Evolutionary conservation across 805 yeast species (phyloP), one percentile per base, ranked within the genome.

Genomic region (Saccharomycopsis selenospora): DNA sequence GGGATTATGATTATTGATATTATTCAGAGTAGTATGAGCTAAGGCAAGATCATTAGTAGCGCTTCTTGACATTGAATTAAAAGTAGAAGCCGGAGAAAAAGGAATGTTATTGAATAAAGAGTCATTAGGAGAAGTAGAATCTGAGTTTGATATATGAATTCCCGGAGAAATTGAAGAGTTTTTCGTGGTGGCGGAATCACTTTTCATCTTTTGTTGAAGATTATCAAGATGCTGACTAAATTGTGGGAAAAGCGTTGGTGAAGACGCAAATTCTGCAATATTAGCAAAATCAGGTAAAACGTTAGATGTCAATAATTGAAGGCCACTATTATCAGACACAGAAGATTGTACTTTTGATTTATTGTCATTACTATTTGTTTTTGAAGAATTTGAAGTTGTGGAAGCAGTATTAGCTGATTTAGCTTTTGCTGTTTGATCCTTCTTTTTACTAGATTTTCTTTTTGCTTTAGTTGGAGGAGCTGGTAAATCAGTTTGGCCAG

Each of bases 401-500:
- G 26, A 14, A 28, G 28, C 24, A 7, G 26, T 13, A 24, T 23
- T 23, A 17, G 43, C 26, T 23, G 42, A 40, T 41, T 18, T n/a
- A 13, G 43, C 11, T 43, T 43, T 28, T 23, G 18, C 6, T 14
- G 13, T 28, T n/a, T 27, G 26, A 11, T 36, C 28, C 17, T 40
- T 41, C 3, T 30, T 38, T 22, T 24, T 29, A n/a, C 20, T 13
- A 14, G 30, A n/a, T 20, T 20, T 40, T 17, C 30, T 40, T 18
- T 46, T 46, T 24, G 29, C 43, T 24, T 42, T 47, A 6, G 46
- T 20, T 5, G 24, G n/a, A 3, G 42, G 33, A 5, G 50, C 33
- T n/a, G 49, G 52, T 22, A 49, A 36, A 28, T 40, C 18, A 13
- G 22, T 40, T 33, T 52, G 52, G 13, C 53, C 50, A 2, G 55